Evolutionary conservation across 179 eudicot species (phyloP).

Genomic region (Corrigiola litoralis): DNA sequence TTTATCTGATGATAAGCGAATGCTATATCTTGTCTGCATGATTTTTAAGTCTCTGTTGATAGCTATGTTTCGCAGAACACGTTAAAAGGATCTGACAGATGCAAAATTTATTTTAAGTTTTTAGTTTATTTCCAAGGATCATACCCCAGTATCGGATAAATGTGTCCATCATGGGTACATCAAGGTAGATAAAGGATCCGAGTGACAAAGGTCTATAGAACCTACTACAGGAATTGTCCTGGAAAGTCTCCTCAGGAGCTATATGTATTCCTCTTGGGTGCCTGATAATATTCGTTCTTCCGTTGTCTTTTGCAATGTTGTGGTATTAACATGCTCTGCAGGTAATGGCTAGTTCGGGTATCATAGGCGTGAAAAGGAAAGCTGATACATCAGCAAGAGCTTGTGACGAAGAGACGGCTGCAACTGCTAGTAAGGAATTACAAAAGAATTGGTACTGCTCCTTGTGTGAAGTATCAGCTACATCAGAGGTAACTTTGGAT

Average conservation of each 20-base stretch:
- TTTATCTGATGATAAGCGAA: too few species aligned
- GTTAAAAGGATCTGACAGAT: too few species aligned
- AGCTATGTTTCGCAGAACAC: too few species aligned
- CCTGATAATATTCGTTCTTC: too few species aligned
- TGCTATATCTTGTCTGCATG: not conserved
- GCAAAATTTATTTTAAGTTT: too few species aligned
- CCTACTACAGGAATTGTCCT: not conserved
- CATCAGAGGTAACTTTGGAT: slow-evolving; percentile 28
- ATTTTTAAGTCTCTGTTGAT: not conserved
- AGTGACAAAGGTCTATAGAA: too few species aligned
- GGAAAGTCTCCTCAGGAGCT: not conserved
- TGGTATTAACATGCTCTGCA: slow-evolving; percentile 4
- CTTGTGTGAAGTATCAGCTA: slow-evolving; percentile 28
- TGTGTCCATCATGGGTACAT: too few species aligned
- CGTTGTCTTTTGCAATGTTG: not conserved
- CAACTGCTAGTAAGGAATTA: slow-evolving; percentile 3
- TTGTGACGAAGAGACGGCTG: slow-evolving; percentile 14
- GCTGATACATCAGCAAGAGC: slow-evolving; percentile 19
- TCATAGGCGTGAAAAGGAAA: slow-evolving; percentile 30
- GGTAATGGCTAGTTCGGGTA: slow-evolving; percentile 15
- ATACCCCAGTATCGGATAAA: too few species aligned
- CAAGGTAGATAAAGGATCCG: too few species aligned
- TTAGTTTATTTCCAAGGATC: too few species aligned
- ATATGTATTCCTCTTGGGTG: not conserved
- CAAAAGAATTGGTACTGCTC: slow-evolving; percentile 30